Evolutionary conservation across 345 rosid species (phyloP), one percentile per base, ranked within the genome.

Genomic region (Streptanthus diversifolius): DNA sequence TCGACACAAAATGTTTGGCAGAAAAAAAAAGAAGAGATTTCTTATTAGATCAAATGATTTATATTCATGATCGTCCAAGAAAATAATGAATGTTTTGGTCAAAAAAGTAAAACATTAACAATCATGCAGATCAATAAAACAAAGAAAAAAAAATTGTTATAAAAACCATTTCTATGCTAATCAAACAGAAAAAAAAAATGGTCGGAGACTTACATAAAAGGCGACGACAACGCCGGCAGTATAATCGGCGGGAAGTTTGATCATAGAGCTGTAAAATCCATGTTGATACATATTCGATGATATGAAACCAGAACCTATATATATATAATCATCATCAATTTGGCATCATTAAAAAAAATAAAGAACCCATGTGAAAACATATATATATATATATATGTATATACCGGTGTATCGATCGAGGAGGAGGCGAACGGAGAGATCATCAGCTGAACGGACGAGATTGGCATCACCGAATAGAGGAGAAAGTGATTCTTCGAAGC

Each of bases 171-270:
- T 53, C n/a, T 11, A 22, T n/a, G 29, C 11, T 72, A 33, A 65
- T 44, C 5, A 47, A 54, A 62, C 3, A 14, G 17, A 11, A 39
- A 61, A 22, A 1, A n/a, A 0, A 60, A 19, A 52, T 51, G 12
- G 3, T 5, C 40, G 25, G 60, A 37, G 47, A 78, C 89, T 81
- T 71, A 95, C 98, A 51, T 91, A 95, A 59, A 95, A 90, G 51
- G 98, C 96, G 57, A 92, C 92, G 37, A 90, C 92, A 5, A 95
- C 61, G 7, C 98, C 99, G 29, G 99, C 99, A 0, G 98, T 86
- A 44, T 95, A 83, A 72, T 88, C 87, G 2, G 83, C 79, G 1
- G 98, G 99, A 60, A 95, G 72, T 80, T 95, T 95, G 77, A 95
- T 85, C 81, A 74, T 86, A 70, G 98, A 93, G 77, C 96, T 90